Conservation (phyloP, 73 alveolate species). For the Blepharisma stoltei region DNA sequence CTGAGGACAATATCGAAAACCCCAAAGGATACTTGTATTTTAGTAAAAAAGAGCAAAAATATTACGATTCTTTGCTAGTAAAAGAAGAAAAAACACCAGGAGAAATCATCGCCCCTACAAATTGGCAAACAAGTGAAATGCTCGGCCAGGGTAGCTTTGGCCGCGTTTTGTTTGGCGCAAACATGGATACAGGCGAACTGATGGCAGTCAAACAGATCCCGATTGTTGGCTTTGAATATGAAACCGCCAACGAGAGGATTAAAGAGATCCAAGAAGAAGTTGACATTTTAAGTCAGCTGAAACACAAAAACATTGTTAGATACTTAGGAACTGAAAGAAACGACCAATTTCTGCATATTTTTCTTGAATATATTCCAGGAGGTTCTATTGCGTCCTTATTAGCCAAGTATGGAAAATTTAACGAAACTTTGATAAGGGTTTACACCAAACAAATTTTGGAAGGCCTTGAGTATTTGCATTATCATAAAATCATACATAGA, state of each 20-base stretch:
- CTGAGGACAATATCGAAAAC: not conserved
- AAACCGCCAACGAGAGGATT: conserved; percentile 49
- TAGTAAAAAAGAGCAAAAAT: conserved; percentile 15
- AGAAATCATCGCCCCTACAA: conserved; percentile 10
- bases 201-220: conserved; percentile 62
- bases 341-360: conserved; percentile 57
- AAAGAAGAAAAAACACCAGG: not conserved
- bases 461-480: conserved; percentile 86
- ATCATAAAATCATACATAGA: conserved; percentile 80
- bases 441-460: conserved; percentile 68
- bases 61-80: not conserved
- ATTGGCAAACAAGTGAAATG: conserved; percentile 32
- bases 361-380: conserved; percentile 74
- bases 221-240: conserved; percentile 30
- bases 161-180: conserved; percentile 53
- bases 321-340: conserved; percentile 68
- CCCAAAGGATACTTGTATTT: conserved; percentile 20
- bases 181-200: conserved; percentile 51
- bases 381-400: conserved; percentile 70
- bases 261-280: conserved; percentile 67
- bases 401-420: conserved; percentile 61
- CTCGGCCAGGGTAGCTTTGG: conserved; percentile 79
- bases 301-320: conserved; percentile 75
- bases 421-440: conserved; percentile 57
- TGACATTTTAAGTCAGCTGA: conserved; percentile 54